These are phyloP conservation scores for Aspergillus olivimuriae DNA, from an alignment of 495 filamentous ascomycete species.

Conservation along the genomic window DNA sequence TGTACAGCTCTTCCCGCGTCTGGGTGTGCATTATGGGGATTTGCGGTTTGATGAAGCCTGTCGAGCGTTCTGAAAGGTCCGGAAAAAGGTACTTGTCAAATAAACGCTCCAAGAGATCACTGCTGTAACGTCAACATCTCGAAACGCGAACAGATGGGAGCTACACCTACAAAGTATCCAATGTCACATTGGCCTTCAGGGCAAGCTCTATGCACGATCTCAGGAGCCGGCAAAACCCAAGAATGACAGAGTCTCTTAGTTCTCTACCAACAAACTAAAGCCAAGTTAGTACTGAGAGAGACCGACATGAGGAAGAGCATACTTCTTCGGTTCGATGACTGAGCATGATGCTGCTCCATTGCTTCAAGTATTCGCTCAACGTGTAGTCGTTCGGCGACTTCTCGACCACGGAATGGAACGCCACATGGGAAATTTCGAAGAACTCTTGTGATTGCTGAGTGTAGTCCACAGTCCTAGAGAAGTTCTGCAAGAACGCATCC, in stretches of 20 bases:
- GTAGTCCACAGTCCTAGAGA: constrained; percentile 40
- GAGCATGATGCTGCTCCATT: constrained; percentile 51
- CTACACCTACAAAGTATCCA: constrained; percentile 46
- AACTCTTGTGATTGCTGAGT: constrained; percentile 48
- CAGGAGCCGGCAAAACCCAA: constrained; percentile 42
- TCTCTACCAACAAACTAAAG: constrained; percentile 49
- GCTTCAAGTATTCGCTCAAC: constrained; percentile 40
- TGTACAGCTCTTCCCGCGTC: constrained; percentile 59
- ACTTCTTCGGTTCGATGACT: constrained; percentile 47
- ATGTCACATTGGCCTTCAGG: constrained; percentile 31
- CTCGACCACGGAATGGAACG: constrained; percentile 51
- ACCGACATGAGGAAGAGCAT: too few relatives aligned
- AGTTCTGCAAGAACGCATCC: constrained; percentile 41
- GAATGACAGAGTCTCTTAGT: constrained; percentile 39
- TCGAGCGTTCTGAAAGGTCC: constrained; percentile 35
- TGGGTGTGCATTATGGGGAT: constrained; percentile 45
- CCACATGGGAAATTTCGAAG: constrained; percentile 44
- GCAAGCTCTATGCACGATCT: constrained; percentile 44
- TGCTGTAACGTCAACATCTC: too few relatives aligned
- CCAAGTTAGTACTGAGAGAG: too few relatives aligned
- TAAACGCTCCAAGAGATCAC: constrained; percentile 49
- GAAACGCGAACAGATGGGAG: too few relatives aligned
- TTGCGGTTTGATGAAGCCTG: constrained; percentile 15
- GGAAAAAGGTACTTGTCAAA: constrained; percentile 69
- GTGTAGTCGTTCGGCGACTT: constrained; percentile 44